Evolutionary conservation across 2,329 filamentous ascomycete species (phyloP), one percentile per base, ranked within the genome.

Genomic region (Trichoderma afroharzianum): DNA sequence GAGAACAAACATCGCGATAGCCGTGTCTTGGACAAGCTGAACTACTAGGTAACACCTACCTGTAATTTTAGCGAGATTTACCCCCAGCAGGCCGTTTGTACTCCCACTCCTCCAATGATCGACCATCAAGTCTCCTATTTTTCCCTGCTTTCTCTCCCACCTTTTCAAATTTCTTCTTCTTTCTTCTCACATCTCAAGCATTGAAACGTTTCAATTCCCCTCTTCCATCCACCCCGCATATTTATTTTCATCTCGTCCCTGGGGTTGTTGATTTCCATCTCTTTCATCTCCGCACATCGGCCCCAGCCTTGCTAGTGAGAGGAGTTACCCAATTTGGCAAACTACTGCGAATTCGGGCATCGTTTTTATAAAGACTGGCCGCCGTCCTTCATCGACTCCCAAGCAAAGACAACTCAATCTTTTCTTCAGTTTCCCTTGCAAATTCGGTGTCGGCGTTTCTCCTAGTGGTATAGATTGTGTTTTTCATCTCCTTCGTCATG

Each of bases 31-130:
- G 57, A 64, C 57, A 36, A 63, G 47, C 47, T n/a, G 36, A 64
- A 63, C 57, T 58, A n/a, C n/a, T n/a, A n/a, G n/a, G n/a, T n/a
- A 39, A 30, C 61, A 36, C 57, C 63, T 57, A n/a, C n/a, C n/a
- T n/a, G n/a, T n/a, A 63, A 63, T 72, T 74, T 74, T 74, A 73
- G 74, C 74, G 74, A 76, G 62, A 76, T 75, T 74, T 73, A 71
- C 61, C 73, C 68, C 64, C 28, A 28, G 69, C 50, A 28, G 15
- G 11, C 21, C 18, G 24, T 36, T 43, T 55, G 53, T 67, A 58
- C 57, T 55, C 50, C 5, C 68, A 67, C 32, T n/a, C n/a, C 73
- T 67, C 63, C 55, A 62, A 63, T 68, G 62, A 69, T 72, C 72
- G 57, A 53, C 59, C 64, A 61, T 67, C 47, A 39, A 12, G 4